A percentile compares a stretch with the other conserved stretches of the same genome.
Conservation (phyloP, 2,329 filamentous ascomycete genomes). For the Colletotrichum eremochloae region DNA sequence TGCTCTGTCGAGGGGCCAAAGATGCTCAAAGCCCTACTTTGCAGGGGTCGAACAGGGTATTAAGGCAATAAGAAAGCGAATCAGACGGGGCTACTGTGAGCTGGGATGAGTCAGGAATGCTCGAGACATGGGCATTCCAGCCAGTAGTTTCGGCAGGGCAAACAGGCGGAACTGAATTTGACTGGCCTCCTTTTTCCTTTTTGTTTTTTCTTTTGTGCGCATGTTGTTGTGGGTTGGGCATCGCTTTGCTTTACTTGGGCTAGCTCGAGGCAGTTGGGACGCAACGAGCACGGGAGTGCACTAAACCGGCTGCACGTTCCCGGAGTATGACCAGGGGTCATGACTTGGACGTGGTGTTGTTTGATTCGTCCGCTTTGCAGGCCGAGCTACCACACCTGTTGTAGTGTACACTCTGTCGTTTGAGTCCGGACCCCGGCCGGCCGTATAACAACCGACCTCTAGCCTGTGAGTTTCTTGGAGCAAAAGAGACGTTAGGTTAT, state of each 20-base stretch:
- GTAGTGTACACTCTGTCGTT: conserved; percentile 8
- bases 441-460: not conserved
- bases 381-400: conserved; percentile 19
- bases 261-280: conserved; percentile 36
- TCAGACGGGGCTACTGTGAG: conserved; percentile 11
- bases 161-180: conserved; percentile 26
- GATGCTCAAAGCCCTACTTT: conserved; percentile 35
- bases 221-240: conserved; percentile 38
- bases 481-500: not conserved
- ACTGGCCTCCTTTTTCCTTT: conserved; percentile 6
- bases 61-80: conserved; percentile 26
- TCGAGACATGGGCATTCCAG: conserved; percentile 7
- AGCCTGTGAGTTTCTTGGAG: not conserved
- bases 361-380: conserved; percentile 35
- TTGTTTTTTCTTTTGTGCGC: conserved; percentile 32
- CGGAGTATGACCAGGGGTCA: conserved; percentile 22
- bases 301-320: conserved; percentile 31
- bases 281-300: conserved; percentile 31
- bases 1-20: conserved; percentile 31
- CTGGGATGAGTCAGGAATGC: conserved; percentile 38
- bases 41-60: conserved; percentile 28
- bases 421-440: conserved; percentile 26
- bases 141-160: conserved; percentile 30
- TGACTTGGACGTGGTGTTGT: conserved; percentile 35
- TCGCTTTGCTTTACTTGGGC: conserved; percentile 33